Evolutionary conservation across 2,329 filamentous ascomycete species (phyloP).

Genomic region (Rutstroemia sp.): DNA sequence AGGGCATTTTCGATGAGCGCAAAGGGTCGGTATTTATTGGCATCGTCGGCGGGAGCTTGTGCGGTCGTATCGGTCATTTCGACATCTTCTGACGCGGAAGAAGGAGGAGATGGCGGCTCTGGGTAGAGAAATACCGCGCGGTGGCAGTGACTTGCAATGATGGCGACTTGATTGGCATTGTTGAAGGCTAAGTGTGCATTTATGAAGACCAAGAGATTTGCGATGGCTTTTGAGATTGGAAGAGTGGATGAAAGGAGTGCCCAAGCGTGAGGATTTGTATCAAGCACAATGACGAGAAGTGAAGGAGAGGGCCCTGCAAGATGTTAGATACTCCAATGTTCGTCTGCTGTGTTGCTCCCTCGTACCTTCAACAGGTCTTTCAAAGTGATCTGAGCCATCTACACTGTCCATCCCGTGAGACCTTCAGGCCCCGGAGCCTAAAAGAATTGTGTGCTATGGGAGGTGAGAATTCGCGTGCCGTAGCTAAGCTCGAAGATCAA

Average conservation of each 20-base stretch:
- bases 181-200: conserved; percentile 94
- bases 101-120: conserved; percentile 35
- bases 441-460: neutral
- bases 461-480: neutral
- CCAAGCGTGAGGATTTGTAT: conserved; percentile 96
- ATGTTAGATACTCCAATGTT: conserved; percentile 11
- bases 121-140: conserved; percentile 89
- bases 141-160: conserved; percentile 84
- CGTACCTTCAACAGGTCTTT: conserved; percentile 38
- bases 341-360: conserved; percentile 10
- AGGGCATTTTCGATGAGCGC: conserved; percentile 78
- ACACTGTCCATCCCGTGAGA: conserved; percentile 52
- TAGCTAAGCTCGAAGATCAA: too few relatives aligned
- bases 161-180: conserved; percentile 84
- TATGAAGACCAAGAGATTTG: conserved; percentile 89
- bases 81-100: conserved; percentile 39
- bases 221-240: conserved; percentile 75
- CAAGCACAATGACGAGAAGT: conserved; percentile 82
- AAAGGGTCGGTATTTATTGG: conserved; percentile 93
- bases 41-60: conserved; percentile 30
- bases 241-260: conserved; percentile 66
- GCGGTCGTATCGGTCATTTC: conserved; percentile 45
- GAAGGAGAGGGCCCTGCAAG: conserved; percentile 56
- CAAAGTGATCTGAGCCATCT: conserved; percentile 52
- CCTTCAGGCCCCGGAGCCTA: conserved; percentile 18